These are phyloP conservation scores for Monosporascus sp. DNA, from an alignment of 2,329 filamentous ascomycete species.

Conservation along the genomic window DNA sequence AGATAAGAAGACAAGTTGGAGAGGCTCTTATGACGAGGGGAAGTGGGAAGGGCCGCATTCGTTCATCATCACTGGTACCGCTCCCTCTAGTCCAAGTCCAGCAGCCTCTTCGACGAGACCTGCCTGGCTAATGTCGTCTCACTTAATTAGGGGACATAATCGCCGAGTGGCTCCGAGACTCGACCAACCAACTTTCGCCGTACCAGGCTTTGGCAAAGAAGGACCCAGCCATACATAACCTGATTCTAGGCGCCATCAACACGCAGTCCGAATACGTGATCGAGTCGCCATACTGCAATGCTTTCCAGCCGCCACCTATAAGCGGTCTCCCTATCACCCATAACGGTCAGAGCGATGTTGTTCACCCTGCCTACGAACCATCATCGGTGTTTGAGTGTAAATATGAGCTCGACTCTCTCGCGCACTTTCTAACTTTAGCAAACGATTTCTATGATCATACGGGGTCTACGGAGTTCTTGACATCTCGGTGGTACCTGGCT, in stretches of 20 bases:
- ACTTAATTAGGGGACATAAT: constrained; percentile 61
- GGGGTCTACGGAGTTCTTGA: constrained; percentile 72
- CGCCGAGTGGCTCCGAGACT: constrained; percentile 87
- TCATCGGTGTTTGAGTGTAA: constrained; percentile 94
- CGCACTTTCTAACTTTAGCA: constrained; percentile 78
- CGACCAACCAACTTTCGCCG: constrained; percentile 86
- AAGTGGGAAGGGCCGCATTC: constrained; percentile 82
- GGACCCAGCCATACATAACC: constrained; percentile 68
- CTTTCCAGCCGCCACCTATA: constrained; percentile 89
- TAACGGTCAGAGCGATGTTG: constrained; percentile 77
- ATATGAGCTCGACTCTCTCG: constrained; percentile 94
- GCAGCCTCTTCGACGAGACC: background rate
- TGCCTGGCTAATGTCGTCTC: background rate
- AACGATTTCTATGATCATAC: constrained; percentile 86
- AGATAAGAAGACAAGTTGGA: constrained; percentile 33
- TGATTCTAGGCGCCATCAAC: constrained; percentile 91
- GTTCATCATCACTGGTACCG: constrained; percentile 77
- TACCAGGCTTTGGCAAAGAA: constrained; percentile 83
- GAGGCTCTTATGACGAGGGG: constrained; percentile 43
- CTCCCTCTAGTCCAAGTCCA: background rate
- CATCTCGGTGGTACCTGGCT: constrained; percentile 70
- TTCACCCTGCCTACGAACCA: constrained; percentile 83
- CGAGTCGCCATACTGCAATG: constrained; percentile 93
- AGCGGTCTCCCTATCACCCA: constrained; percentile 65
- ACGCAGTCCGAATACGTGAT: constrained; percentile 96